These are phyloP conservation scores for Skeletonema marinoi DNA, from an alignment of 108 stramenopile species.

Conservation along the genomic window DNA sequence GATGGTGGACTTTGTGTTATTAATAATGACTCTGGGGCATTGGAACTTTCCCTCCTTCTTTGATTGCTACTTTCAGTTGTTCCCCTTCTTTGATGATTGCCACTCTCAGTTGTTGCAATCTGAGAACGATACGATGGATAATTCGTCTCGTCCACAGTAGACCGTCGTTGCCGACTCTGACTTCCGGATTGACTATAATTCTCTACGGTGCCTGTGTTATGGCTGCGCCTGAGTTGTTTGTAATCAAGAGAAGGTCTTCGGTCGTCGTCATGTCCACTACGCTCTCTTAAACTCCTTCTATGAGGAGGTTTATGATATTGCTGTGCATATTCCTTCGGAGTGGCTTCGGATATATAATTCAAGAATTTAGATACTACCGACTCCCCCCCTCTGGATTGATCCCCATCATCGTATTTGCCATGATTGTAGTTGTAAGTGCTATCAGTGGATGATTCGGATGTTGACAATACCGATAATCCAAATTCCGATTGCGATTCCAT, in stretches of 20 bases:
- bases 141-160: not conserved
- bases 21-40: no score
- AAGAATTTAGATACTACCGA: not conserved
- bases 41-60: not conserved
- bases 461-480: not conserved
- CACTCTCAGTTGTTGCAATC: not conserved
- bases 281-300: no score
- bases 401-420: not conserved
- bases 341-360: not conserved
- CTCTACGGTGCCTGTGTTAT: not conserved
- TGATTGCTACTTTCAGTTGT: no score
- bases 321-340: not conserved
- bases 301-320: not conserved
- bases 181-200: not conserved
- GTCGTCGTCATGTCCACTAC: not conserved
- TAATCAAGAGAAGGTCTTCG: not conserved
- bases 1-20: not conserved
- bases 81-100: no score
- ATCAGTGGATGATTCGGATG: not conserved
- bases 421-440: not conserved
- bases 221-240: not conserved
- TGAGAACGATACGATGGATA: not conserved
- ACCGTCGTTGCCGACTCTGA: not conserved
- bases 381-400: not conserved
- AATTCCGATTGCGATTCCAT: not conserved